Conservation (phyloP, 2,329 filamentous ascomycete genomes). For the Monilinia polystroma region DNA sequence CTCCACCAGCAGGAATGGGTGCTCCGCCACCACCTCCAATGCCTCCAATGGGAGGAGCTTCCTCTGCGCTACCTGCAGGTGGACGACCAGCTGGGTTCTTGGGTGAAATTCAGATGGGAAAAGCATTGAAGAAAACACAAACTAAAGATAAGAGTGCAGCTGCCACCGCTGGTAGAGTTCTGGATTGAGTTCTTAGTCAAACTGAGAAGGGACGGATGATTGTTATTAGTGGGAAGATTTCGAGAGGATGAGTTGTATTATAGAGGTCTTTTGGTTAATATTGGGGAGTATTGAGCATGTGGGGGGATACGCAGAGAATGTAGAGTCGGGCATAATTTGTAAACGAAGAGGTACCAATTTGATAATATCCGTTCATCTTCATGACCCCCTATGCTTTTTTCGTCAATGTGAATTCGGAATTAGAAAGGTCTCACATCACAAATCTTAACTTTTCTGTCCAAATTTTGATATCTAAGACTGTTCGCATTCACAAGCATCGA, state of each 20-base stretch:
- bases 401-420: not conserved
- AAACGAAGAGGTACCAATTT: conserved; percentile 11
- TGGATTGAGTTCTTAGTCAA: conserved; percentile 37
- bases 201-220: not conserved
- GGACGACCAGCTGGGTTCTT: conserved; percentile 63
- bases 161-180: conserved; percentile 72
- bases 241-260: conserved; percentile 10
- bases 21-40: conserved; percentile 44
- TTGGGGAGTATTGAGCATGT: not conserved
- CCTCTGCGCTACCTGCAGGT: conserved; percentile 36
- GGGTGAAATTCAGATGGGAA: conserved; percentile 80
- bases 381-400: not conserved
- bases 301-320: no score
- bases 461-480: not conserved
- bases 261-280: conserved; percentile 2
- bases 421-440: not conserved
- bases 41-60: conserved; percentile 41
- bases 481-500: not conserved
- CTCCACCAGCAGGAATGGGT: conserved; percentile 38
- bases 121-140: conserved; percentile 76
- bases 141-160: conserved; percentile 83
- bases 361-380: conserved; percentile 9
- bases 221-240: not conserved
- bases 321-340: conserved; percentile 15
- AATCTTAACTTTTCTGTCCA: not conserved